Percentiles rank a stretch among this genome's conserved stretches.
These are phyloP conservation scores for Trichoderma aggressivum DNA, from an alignment of 2,329 filamentous ascomycete species.

Conservation along the genomic window DNA sequence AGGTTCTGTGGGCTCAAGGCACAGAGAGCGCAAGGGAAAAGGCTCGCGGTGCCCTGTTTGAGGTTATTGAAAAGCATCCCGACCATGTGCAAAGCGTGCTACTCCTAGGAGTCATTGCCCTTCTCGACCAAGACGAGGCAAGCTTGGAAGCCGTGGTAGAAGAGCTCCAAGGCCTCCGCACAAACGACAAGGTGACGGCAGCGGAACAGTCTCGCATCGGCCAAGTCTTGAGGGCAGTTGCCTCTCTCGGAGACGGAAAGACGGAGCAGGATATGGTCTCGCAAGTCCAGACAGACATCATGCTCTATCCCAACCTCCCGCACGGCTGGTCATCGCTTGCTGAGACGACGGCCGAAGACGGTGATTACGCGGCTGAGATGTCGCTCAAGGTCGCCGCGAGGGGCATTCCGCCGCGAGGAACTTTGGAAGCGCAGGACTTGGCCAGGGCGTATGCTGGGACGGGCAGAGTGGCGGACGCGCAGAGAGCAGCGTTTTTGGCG, in stretches of 20 bases:
- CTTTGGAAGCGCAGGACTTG: constrained; percentile 65
- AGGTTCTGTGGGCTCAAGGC: constrained; percentile 90
- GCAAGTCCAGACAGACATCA: constrained; percentile 71
- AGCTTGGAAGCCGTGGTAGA: constrained; percentile 75
- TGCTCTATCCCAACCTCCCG: constrained; percentile 75
- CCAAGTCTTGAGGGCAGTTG: constrained; percentile 71
- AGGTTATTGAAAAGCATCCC: constrained; percentile 69
- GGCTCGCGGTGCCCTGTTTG: constrained; percentile 76
- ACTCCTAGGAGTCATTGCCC: constrained; percentile 77
- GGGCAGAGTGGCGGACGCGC: constrained; percentile 67
- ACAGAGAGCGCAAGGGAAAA: constrained; percentile 69
- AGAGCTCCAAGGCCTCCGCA: constrained; percentile 71
- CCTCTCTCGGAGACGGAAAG: constrained; percentile 51
- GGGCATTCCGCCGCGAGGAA: constrained; percentile 68
- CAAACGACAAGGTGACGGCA: constrained; percentile 59
- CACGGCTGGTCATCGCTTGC: constrained; percentile 79
- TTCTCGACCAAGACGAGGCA: constrained; percentile 76
- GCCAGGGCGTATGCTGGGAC: constrained; percentile 72
- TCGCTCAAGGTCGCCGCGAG: constrained; percentile 74
- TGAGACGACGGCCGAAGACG: constrained; percentile 30
- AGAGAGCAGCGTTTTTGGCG: constrained; percentile 73
- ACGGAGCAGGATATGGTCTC: constrained; percentile 51
- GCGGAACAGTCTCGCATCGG: constrained; percentile 67
- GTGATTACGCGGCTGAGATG: constrained; percentile 64
- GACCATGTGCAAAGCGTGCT: constrained; percentile 77